These are phyloP conservation scores for Amauroascus verrucosus DNA, from an alignment of 2,329 filamentous ascomycete genomes.

Conservation along the genomic window DNA sequence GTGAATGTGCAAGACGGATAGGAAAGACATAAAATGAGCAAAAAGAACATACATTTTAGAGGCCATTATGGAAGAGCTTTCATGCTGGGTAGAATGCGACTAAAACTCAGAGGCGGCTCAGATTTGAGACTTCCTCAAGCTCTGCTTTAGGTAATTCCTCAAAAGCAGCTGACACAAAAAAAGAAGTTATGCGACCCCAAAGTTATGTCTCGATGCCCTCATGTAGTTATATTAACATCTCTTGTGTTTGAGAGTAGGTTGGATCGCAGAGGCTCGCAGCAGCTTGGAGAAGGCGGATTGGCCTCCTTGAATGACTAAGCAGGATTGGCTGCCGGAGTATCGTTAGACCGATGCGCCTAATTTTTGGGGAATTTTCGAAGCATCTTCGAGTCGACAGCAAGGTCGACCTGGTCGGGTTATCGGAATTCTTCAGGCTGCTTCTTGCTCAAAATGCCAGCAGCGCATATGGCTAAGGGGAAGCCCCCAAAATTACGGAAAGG, in stretches of 20 bases:
- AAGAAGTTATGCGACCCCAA: too few species aligned
- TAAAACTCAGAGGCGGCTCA: background rate
- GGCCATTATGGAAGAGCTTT: conserved; percentile 37
- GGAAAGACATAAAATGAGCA: background rate
- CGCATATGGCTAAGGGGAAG: conserved; percentile 58
- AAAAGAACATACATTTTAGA: conserved; percentile 45
- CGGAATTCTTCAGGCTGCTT: background rate
- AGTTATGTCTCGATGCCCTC: too few species aligned
- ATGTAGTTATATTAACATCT: too few species aligned
- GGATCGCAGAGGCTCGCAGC: too few species aligned
- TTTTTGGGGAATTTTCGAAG: conserved; percentile 23
- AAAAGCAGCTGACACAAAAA: too few species aligned
- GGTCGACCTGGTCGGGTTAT: background rate
- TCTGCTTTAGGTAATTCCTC: too few species aligned
- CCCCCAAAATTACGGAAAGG: conserved; percentile 56
- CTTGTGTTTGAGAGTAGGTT: too few species aligned
- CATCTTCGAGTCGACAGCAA: background rate
- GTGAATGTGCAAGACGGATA: background rate
- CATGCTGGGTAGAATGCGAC: background rate
- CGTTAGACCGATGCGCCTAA: conserved; percentile 24
- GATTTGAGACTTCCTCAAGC: background rate
- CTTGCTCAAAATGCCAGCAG: conserved; percentile 35
- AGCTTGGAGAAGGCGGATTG: too few species aligned
- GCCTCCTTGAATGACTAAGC: too few species aligned
- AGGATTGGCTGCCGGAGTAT: too few species aligned